Conservation (phyloP, 2,329 filamentous ascomycete species). For the Pyricularia sp. region DNA sequence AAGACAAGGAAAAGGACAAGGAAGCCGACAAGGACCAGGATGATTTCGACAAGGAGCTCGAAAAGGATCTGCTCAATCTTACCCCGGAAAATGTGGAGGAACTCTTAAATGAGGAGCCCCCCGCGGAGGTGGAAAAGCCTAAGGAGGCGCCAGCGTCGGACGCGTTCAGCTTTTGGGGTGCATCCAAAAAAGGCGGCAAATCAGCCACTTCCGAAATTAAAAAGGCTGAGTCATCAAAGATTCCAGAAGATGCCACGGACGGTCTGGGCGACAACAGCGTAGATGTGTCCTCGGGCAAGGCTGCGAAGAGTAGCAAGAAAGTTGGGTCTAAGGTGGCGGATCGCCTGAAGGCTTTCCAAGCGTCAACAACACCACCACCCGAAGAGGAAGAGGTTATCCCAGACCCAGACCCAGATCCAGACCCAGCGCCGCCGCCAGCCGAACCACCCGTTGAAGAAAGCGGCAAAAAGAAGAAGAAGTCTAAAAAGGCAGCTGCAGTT, state of each 20-base stretch:
- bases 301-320: conserved; percentile 37
- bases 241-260: conserved; percentile 33
- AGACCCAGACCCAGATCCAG: conserved; percentile 7
- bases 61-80: conserved; percentile 22
- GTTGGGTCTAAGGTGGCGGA: conserved; percentile 45
- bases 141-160: conserved; percentile 28
- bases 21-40: conserved; percentile 13
- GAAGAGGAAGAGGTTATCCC: conserved; percentile 20
- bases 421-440: conserved; percentile 26
- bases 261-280: conserved; percentile 10
- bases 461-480: conserved; percentile 25
- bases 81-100: conserved; percentile 33
- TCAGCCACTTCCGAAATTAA: conserved; percentile 30
- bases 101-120: conserved; percentile 20
- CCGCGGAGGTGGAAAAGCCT: conserved; percentile 28
- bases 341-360: conserved; percentile 47
- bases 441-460: conserved; percentile 29
- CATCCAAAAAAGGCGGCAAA: conserved; percentile 29
- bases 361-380: conserved; percentile 15
- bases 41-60: conserved; percentile 18
- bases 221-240: conserved; percentile 38
- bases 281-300: conserved; percentile 25
- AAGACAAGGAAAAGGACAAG: conserved; percentile 15
- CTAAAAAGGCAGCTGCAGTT: conserved; percentile 23
- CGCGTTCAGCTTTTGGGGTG: conserved; percentile 50